Evolutionary conservation across 1,284 basidiomycete species (phyloP), one percentile per base, ranked within the genome.

Genomic region (Coriolopsis trogii): DNA sequence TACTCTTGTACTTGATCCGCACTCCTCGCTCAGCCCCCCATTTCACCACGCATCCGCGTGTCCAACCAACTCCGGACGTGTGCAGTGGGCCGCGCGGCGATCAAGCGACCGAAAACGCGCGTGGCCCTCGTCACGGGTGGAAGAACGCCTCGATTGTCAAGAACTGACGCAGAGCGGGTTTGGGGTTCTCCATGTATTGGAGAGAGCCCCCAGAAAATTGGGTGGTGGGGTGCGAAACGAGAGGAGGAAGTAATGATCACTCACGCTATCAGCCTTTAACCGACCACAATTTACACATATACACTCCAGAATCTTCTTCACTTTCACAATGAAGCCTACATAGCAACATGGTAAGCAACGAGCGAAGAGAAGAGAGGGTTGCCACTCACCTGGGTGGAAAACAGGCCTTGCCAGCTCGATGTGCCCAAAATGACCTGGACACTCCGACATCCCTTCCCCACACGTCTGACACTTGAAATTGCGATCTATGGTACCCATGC

Each of bases 381-480:
- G 29, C 33, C 29, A 78, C 85, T 58, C 72, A 91, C 94, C 97
- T 70, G 94, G 92, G 71, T 98, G 96, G 69, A 95, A 99, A 26
- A 98, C 95, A 15, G 96, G 95, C 62, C 93, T 81, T 42, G 95
- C 95, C 63, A 99, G 79, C 76, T 99, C 97, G 65, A 99, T 95
- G 73, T 99, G 95, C 52, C 95, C 96, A 75, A 99, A 99, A 73
- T 99, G 97, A 49, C 97, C 97, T 26, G 97, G 96, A 75, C 95
- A 96, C 69, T 96, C 93, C 26, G 93, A 88, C 93, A 96, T 97
- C 42, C 95, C 96, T 81, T 98, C 95, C 66, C 95, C 95, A 73
- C 97, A 99, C 23, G 97, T 99, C 77, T 98, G 95, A 71, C 97
- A 99, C 79, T 99, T 99, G 79, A 97, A 98, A 73, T 98, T 98